A percentile compares a stretch with the other conserved stretches of the same genome.
phyloP scores from a whole-genome alignment of 2,329 filamentous ascomycete species.

The Microcera coccophila region DNA sequence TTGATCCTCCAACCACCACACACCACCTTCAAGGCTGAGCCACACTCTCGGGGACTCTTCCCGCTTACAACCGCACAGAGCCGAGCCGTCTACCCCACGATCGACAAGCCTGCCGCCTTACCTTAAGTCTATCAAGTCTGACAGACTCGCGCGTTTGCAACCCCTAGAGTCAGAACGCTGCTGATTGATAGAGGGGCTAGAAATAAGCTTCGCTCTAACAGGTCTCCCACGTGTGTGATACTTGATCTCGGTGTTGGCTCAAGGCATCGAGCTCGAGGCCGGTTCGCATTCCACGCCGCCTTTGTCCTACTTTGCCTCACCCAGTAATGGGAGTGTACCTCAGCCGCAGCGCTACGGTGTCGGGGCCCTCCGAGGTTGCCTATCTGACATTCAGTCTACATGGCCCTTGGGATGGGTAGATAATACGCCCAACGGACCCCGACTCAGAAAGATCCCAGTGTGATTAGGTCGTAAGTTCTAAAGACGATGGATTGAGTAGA shows the following conservation, averaged over 20 bases:
- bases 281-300: background rate
- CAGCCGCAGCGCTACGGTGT: constrained; percentile 25
- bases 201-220: no score
- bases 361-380: constrained; percentile 20
- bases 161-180: no score
- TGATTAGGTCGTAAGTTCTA: no score
- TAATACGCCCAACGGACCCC: constrained; percentile 1
- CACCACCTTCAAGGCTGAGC: background rate
- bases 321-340: constrained; percentile 17
- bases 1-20: background rate
- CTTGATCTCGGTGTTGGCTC: no score
- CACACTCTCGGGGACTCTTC: constrained; percentile 2
- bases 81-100: constrained; percentile 16
- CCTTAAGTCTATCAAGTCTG: no score
- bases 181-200: no score
- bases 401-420: constrained; percentile 3
- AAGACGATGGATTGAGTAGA: no score
- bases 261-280: no score
- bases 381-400: no score
- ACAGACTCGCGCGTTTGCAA: no score
- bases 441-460: no score
- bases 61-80: constrained; percentile 23
- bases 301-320: background rate
- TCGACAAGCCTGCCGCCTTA: background rate
- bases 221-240: no score